Evolutionary conservation across 768 basidiomycete genomes (phyloP).

Genomic region (Phlebiopsis gigantea): DNA sequence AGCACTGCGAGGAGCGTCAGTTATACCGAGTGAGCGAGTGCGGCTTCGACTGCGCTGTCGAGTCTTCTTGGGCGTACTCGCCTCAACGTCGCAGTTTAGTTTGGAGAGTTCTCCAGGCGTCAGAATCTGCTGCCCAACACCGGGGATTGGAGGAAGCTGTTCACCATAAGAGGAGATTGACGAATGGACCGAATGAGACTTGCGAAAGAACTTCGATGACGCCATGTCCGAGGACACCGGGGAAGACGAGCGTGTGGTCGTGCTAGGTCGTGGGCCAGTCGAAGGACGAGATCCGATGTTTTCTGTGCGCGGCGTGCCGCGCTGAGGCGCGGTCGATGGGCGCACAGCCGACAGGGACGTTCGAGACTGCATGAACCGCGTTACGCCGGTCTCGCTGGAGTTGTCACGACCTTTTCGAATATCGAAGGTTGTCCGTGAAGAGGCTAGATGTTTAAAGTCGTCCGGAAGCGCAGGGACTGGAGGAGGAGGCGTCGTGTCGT

Average conservation of each 20-base stretch:
- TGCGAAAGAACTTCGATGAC: conserved; percentile 47
- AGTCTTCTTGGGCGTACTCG: conserved; percentile 13
- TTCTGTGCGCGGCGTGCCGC: conserved; percentile 15
- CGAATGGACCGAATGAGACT: conserved; percentile 42
- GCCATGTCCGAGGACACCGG: conserved; percentile 55
- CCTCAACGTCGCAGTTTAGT: conserved; percentile 22
- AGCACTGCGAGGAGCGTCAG: background rate
- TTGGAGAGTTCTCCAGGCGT: conserved; percentile 50
- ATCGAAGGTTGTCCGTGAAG: conserved; percentile 21
- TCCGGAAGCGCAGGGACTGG: conserved; percentile 61
- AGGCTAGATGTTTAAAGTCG: conserved; percentile 24
- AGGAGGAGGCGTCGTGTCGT: conserved; percentile 30
- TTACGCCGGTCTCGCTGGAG: conserved; percentile 11
- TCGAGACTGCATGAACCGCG: conserved; percentile 23
- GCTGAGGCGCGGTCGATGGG: conserved; percentile 16
- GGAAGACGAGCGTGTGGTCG: conserved; percentile 55
- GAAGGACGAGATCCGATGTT: conserved; percentile 20
- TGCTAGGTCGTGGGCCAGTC: conserved; percentile 34
- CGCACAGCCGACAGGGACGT: conserved; percentile 22
- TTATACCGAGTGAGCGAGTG: conserved; percentile 3
- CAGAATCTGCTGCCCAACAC: conserved; percentile 50
- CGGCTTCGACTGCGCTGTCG: conserved; percentile 8
- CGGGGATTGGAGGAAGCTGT: conserved; percentile 36
- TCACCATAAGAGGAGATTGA: conserved; percentile 54
- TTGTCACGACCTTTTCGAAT: conserved; percentile 15